Percentiles rank a stretch among this genome's conserved stretches.
These are phyloP conservation scores for Hansenula anomala DNA, from an alignment of 1,139 yeast species.

Conservation along the genomic window DNA sequence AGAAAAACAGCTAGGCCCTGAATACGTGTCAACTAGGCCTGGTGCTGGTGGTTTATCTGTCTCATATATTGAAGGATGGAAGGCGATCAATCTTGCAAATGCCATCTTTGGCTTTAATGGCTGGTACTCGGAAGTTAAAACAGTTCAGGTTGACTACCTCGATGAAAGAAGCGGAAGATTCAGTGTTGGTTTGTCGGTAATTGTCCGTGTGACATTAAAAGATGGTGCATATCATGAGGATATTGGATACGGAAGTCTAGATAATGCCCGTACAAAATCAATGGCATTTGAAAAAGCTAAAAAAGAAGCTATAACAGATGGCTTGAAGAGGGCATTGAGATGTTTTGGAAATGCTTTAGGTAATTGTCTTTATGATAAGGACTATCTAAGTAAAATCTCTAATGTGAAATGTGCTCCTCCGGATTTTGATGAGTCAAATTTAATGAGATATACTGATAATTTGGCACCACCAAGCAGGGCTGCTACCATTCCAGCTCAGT, in stretches of 20 bases:
- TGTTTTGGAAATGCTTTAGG: constrained; percentile 80
- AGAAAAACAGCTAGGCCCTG: constrained; percentile 79
- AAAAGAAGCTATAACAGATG: constrained; percentile 81
- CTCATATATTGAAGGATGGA: constrained; percentile 79
- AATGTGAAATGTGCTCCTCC: constrained; percentile 44
- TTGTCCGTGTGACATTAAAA: constrained; percentile 64
- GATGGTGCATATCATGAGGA: constrained; percentile 81
- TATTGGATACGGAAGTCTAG: constrained; percentile 76
- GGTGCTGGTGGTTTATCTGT: constrained; percentile 71
- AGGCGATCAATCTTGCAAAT: constrained; percentile 71
- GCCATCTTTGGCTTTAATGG: constrained; percentile 80
- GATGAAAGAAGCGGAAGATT: constrained; percentile 54
- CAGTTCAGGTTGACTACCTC: constrained; percentile 63
- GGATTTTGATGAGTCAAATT: constrained; percentile 44
- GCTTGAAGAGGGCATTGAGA: constrained; percentile 67
- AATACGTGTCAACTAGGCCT: constrained; percentile 75
- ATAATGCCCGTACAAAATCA: constrained; percentile 64
- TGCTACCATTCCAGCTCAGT: constrained; percentile 14
- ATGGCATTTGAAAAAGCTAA: constrained; percentile 78
- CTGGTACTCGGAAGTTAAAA: constrained; percentile 69
- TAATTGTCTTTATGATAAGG: constrained; percentile 72
- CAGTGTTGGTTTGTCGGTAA: constrained; percentile 64
- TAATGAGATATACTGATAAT: constrained; percentile 35
- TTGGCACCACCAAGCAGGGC: constrained; percentile 23
- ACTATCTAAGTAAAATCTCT: constrained; percentile 51